Conservation (phyloP, 495 filamentous ascomycete species). For the Zalerion maritima region DNA sequence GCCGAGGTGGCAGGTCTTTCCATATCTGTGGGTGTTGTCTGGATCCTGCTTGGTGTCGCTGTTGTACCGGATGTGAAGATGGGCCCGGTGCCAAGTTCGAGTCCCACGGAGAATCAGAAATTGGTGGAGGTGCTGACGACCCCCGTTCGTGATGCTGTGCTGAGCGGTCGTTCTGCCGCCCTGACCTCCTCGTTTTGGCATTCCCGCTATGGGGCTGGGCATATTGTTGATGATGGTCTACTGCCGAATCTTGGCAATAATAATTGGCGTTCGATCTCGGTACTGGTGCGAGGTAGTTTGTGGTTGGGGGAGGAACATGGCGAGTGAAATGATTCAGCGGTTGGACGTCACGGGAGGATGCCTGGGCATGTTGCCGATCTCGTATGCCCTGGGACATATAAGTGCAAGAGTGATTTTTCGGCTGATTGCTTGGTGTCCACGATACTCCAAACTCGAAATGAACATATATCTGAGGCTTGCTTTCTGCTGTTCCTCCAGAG, state of each 20-base stretch:
- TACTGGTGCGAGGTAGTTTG: slow-evolving; percentile 25
- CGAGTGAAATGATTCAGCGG: slow-evolving; percentile 27
- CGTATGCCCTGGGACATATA: slow-evolving; percentile 27
- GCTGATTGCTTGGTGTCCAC: slow-evolving; percentile 20
- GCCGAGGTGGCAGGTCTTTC: slow-evolving; percentile 25
- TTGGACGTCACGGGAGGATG: no score
- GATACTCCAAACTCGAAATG: slow-evolving; percentile 32
- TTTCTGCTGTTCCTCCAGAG: slow-evolving; percentile 2
- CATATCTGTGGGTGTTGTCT: slow-evolving; percentile 10
- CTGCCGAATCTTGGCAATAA: no score
- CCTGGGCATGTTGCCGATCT: slow-evolving; percentile 17
- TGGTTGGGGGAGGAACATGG: slow-evolving; percentile 25
- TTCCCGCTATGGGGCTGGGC: slow-evolving; percentile 9
- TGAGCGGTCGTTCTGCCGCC: not conserved
- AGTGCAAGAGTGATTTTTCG: slow-evolving; percentile 27
- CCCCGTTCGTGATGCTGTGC: not conserved
- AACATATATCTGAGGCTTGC: slow-evolving; percentile 32
- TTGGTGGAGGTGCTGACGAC: slow-evolving; percentile 1
- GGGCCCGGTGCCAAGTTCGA: slow-evolving; percentile 14
- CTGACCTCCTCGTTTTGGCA: no score
- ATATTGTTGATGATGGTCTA: slow-evolving; percentile 7
- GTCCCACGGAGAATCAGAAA: slow-evolving; percentile 1
- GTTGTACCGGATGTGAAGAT: slow-evolving; percentile 14
- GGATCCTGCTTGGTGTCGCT: slow-evolving; percentile 3
- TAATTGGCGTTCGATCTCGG: slow-evolving; percentile 16